phyloP scores from a whole-genome alignment of 2,329 filamentous ascomycete genomes.

The Aspergillus luchuensis region DNA sequence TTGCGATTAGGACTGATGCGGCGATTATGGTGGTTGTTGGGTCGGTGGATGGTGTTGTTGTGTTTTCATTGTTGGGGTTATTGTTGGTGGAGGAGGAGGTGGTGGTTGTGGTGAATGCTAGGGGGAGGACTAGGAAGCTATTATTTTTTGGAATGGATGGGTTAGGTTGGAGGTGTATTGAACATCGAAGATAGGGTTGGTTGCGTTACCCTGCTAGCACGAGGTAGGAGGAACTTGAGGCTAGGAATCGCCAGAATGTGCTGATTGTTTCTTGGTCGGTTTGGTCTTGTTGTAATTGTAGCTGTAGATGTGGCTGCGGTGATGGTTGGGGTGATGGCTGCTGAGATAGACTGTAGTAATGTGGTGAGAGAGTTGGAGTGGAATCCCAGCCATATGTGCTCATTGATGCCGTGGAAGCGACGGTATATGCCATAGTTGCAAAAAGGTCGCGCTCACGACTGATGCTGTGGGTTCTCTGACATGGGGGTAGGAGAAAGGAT shows the following conservation, averaged over 20 bases:
- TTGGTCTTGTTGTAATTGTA: not conserved
- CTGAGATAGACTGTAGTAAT: not conserved
- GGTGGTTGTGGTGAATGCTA: slow-evolving; percentile 29
- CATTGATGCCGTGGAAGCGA: not conserved
- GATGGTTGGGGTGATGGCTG: not conserved
- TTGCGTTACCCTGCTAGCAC: slow-evolving; percentile 33
- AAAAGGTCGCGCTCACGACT: not conserved
- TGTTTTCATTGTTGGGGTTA: not conserved
- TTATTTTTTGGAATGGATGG: not conserved
- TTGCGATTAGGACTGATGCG: slow-evolving; percentile 30
- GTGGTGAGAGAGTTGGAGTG: not conserved
- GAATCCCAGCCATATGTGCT: slow-evolving; percentile 1
- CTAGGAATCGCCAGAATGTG: slow-evolving; percentile 29
- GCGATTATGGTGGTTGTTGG: slow-evolving; percentile 27
- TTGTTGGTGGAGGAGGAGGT: slow-evolving; percentile 4
- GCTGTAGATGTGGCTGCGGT: slow-evolving; percentile 6
- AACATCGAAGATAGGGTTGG: not conserved
- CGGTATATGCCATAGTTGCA: slow-evolving; percentile 2
- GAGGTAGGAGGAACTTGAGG: slow-evolving; percentile 29
- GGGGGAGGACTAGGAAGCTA: slow-evolving; percentile 35
- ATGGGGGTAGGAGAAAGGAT: not conserved
- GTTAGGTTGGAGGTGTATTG: not conserved
- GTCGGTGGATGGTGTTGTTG: slow-evolving; percentile 15
- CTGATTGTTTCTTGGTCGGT: slow-evolving; percentile 8
- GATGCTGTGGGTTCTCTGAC: not conserved